Evolutionary conservation across 345 rosid species (phyloP), one percentile per base, ranked within the genome.

Genomic region (Trapa bicornis): DNA sequence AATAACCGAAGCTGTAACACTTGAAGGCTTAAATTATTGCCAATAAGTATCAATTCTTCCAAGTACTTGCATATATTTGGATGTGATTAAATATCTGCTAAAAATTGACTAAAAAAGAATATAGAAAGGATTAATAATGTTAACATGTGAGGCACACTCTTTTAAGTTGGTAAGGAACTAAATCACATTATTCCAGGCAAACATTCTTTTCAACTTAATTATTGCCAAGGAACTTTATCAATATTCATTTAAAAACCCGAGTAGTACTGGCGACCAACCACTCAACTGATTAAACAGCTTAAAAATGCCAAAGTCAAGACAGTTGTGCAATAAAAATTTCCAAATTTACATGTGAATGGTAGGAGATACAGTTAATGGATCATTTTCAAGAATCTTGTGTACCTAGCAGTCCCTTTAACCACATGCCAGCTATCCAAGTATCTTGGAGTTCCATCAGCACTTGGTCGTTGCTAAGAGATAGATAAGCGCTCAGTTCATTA

Each of bases 341-440:
- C 37, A 37, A 50, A 6, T 62, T 1, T 11, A 52, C 0, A 43
- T 63, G 22, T n/a, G 53, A 57, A 35, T 12, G 37, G 29, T 2
- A 16, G 54, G 35, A 57, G 68, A 67, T 64, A 53, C 52, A 52
- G 22, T 29, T 47, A 48, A 47, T 70, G n/a, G 48, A 35, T 42
- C 47, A 12, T 65, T 63, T 65, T 61, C 32, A 76, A 22, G 29
- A 22, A 22, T 22, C 29, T 22, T 22, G 29, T 22, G 29, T 71
- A 91, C 99, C 99, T 71, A 15, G 83, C 82, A 37, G 95, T 79
- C 77, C 84, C 91, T 78, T 76, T 86, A 37, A 87, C 68, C 69
- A 87, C 97, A 79, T 94, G 99, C 85, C 86, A 85, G 83, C 91
- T 88, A 73, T 87, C 89, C 73, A 80, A 65, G 70, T 93, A 93